These are phyloP conservation scores for Cajanus cajan DNA, from an alignment of 306 rosid species.

Conservation along the genomic window DNA sequence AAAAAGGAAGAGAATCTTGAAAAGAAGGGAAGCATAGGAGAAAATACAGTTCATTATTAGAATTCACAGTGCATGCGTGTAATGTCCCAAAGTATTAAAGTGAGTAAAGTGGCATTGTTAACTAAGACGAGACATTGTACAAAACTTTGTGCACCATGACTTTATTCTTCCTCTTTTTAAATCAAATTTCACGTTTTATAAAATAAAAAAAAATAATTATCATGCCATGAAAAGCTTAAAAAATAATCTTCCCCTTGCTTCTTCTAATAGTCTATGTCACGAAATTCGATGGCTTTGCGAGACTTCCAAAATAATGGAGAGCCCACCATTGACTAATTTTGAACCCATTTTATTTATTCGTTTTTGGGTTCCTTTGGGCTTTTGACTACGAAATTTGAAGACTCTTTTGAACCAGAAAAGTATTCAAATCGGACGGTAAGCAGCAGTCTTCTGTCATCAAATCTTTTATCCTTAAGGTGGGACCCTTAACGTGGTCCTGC, in stretches of 20 bases:
- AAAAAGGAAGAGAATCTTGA: conserved; percentile 61
- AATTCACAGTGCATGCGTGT: conserved; percentile 45
- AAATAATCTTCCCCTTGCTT: conserved; percentile 23
- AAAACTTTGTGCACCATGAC: conserved; percentile 20
- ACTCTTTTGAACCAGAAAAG: conserved; percentile 20
- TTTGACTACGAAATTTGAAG: conserved; percentile 34
- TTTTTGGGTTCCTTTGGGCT: conserved; percentile 16
- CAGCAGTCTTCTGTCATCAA: conserved; percentile 16
- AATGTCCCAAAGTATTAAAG: conserved; percentile 44
- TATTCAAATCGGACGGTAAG: conserved; percentile 33
- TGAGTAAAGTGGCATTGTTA: conserved; percentile 29
- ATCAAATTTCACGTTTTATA: not conserved
- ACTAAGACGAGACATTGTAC: conserved; percentile 15
- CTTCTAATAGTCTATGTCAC: conserved; percentile 19
- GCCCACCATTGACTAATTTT: conserved; percentile 32
- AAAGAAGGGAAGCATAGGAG: conserved; percentile 50
- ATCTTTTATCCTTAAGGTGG: conserved; percentile 13
- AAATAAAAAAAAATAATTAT: not conserved
- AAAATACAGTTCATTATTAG: conserved; percentile 49
- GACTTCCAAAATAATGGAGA: conserved; percentile 39
- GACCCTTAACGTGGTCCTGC: conserved; percentile 18
- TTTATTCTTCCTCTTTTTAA: not conserved
- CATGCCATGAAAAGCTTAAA: not conserved
- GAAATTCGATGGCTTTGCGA: conserved; percentile 32
- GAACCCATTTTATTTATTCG: not conserved